phyloP scores from a whole-genome alignment of 2,329 filamentous ascomycete genomes.

The Monilinia fructigena region DNA sequence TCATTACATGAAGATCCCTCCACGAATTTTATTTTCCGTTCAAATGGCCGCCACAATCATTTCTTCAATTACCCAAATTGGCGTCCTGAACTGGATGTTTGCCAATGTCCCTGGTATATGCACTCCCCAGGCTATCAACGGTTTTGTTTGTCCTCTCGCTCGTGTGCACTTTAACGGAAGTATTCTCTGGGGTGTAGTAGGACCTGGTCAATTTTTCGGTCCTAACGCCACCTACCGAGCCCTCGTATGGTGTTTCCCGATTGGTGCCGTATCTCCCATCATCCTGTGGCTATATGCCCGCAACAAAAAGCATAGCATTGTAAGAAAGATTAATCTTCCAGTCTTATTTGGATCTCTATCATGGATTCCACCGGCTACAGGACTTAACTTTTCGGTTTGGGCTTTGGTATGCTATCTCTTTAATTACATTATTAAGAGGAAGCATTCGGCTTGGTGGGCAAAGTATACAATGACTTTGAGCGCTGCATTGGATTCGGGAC shows the following conservation, averaged over 20 bases:
- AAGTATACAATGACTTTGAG: slow-evolving; percentile 91
- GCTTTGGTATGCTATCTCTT: slow-evolving; percentile 81
- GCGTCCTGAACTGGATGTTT: slow-evolving; percentile 90
- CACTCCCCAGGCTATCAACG: slow-evolving; percentile 75
- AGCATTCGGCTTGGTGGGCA: slow-evolving; percentile 76
- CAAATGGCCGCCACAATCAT: slow-evolving; percentile 74
- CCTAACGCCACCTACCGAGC: slow-evolving; percentile 69
- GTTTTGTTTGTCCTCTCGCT: slow-evolving; percentile 84
- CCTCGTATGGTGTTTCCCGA: slow-evolving; percentile 77
- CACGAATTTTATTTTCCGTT: slow-evolving; percentile 73
- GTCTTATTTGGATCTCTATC: slow-evolving; percentile 79
- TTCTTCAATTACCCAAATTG: slow-evolving; percentile 77
- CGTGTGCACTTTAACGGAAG: slow-evolving; percentile 88
- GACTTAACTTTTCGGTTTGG: slow-evolving; percentile 87
- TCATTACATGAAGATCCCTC: slow-evolving; percentile 85
- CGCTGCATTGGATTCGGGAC: slow-evolving; percentile 76
- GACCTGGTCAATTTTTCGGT: slow-evolving; percentile 79
- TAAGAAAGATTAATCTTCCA: slow-evolving; percentile 77
- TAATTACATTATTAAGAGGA: slow-evolving; percentile 71
- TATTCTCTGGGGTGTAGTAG: slow-evolving; percentile 87
- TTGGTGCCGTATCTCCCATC: slow-evolving; percentile 73
- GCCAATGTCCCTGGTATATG: slow-evolving; percentile 73
- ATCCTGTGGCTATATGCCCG: slow-evolving; percentile 70
- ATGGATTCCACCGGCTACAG: slow-evolving; percentile 85
- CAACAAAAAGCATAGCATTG: slow-evolving; percentile 57